A percentile compares a stretch with the other conserved stretches of the same genome.
phyloP scores from a whole-genome alignment of 176 grass and related monocot genomes.

The Carex myosuroides region DNA sequence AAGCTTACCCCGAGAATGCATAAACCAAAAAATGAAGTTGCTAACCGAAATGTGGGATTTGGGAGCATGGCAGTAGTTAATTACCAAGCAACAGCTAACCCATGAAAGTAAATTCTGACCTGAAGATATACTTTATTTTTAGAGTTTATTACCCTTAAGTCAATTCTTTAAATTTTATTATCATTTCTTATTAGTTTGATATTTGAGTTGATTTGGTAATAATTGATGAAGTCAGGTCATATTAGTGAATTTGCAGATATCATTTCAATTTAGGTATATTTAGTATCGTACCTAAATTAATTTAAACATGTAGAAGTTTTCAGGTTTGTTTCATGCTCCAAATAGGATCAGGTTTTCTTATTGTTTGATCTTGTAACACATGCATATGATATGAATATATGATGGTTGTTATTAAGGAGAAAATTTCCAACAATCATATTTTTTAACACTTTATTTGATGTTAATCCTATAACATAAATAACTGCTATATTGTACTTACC shows the following conservation, averaged over 20 bases:
- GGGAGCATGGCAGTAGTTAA: neutral
- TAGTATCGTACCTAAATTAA: neutral
- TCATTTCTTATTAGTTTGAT: neutral
- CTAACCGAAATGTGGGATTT: neutral
- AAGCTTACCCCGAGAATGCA: neutral
- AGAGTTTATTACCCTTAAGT: neutral
- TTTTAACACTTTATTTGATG: neutral
- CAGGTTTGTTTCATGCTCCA: neutral
- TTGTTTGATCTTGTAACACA: neutral
- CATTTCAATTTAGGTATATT: neutral
- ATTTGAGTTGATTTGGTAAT: neutral
- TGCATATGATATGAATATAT: neutral
- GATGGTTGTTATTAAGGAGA: neutral
- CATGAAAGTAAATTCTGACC: neutral
- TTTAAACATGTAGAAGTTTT: neutral
- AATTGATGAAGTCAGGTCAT: neutral
- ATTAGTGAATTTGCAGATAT: neutral
- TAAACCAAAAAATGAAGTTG: neutral
- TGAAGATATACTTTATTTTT: neutral
- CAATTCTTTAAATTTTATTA: neutral
- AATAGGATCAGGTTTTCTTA: neutral
- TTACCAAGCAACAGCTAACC: neutral
- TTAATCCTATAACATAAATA: neutral
- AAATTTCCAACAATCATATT: neutral
- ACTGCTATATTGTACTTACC: neutral